Evolutionary conservation across 495 filamentous ascomycete genomes (phyloP).

Genomic region (Penicillium argentinense): DNA sequence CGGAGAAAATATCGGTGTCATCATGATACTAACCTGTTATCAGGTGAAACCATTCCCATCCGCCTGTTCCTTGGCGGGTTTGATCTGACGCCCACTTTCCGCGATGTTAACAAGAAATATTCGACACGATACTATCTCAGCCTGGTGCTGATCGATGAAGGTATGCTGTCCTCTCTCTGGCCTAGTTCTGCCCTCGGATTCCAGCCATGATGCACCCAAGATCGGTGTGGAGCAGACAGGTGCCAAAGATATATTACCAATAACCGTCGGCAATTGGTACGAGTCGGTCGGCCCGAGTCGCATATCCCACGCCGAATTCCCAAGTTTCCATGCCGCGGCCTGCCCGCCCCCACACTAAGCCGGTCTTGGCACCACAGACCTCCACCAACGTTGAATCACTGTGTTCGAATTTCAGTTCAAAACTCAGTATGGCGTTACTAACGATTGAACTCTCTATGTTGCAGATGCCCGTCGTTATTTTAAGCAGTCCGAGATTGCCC

Average conservation of each 20-base stretch:
- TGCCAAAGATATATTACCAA: slow-evolving; percentile 23
- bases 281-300: slow-evolving; percentile 21
- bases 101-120: slow-evolving; percentile 99
- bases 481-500: slow-evolving; percentile 98
- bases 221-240: slow-evolving; percentile 3
- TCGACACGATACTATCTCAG: slow-evolving; percentile 97
- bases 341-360: slow-evolving; percentile 40
- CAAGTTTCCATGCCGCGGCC: slow-evolving; percentile 12
- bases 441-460: slow-evolving; percentile 2
- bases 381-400: slow-evolving; percentile 14
- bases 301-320: slow-evolving; percentile 10
- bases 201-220: not conserved
- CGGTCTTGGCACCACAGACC: slow-evolving; percentile 26
- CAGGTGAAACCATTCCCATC: slow-evolving; percentile 95
- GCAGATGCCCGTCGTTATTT: slow-evolving; percentile 95
- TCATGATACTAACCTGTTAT: slow-evolving; percentile 30
- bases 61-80: slow-evolving; percentile 97
- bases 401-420: not conserved
- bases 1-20: no score
- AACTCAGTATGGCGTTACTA: not conserved
- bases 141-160: slow-evolving; percentile 95
- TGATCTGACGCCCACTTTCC: slow-evolving; percentile 96
- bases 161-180: slow-evolving; percentile 41
- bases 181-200: slow-evolving; percentile 1
- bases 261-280: slow-evolving; percentile 43